Base-by-base conservation (phyloP, 345 rosid genomes). In the Pseudoturritis turrita region DNA sequence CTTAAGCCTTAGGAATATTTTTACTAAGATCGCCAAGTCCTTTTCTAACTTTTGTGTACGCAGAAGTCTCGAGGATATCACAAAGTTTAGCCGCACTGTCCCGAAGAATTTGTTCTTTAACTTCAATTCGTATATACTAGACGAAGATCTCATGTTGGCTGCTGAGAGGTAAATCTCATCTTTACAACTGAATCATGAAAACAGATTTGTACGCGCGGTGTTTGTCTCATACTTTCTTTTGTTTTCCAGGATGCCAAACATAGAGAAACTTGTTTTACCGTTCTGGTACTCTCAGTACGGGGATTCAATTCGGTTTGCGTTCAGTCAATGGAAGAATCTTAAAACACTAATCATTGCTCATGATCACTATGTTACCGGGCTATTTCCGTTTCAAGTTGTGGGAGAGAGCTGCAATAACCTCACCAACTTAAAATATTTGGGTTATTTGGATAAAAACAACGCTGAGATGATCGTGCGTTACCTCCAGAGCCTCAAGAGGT, bases 231-330 rank as follows among this genome's bases (percentile, higher is more conserved):
- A 41, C 25, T 35, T 31, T 4, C 1, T 9, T 23, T 10, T 36
- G 17, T 13, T 45, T 31, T 35, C 0, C 12, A 59, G 74, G 41
- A 37, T 70, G 74, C 41, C 31, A 49, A 70, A 60, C 59, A 60
- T 60, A 7, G 68, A 71, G 68, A 49, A 49, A 39, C 68, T 71
- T 71, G 51, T 15, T 26, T 49, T 60, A 49, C 67, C 67, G 1
- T 19, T 22, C 15, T 70, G 60, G 66, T 49, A n/a, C 29, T 7
- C 8, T 51, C 31, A 17, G 6, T 22, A 8, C 22, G 14, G 39
- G 7, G 8, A 45, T 11, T 37, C 60, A 12, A 10, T 5, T 39
- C 5, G 4, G 15, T 17, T 25, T 70, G 40, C 7, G 6, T 58
- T 70, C 6, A 70, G 66, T 58, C 19, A 0, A 25, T 70, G 49